These are phyloP conservation scores for Clausena lansium DNA, from an alignment of 345 rosid species.

Conservation along the genomic window DNA sequence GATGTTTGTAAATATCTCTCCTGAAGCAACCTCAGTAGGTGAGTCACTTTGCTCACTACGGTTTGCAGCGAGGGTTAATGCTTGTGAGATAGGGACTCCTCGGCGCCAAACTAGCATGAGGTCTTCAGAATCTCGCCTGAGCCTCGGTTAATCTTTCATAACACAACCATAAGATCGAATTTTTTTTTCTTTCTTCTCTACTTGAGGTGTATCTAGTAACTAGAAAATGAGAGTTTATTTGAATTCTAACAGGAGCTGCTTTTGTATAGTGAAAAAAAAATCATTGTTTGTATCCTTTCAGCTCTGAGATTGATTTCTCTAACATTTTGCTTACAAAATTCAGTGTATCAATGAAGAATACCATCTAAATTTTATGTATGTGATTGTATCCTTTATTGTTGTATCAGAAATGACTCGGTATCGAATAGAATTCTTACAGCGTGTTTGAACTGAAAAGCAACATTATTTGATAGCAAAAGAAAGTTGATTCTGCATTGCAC, in stretches of 20 bases:
- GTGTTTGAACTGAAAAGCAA: neutral
- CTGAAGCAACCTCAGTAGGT: conserved; percentile 72
- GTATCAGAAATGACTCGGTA: neutral
- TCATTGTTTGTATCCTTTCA: conserved; percentile 19
- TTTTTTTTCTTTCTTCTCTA: neutral
- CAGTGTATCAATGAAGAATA: neutral
- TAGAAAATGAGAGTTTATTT: conserved; percentile 19
- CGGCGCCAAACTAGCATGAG: conserved; percentile 62
- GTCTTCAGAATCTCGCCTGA: conserved; percentile 63
- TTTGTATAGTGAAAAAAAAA: conserved; percentile 35
- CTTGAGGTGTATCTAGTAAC: conserved; percentile 17
- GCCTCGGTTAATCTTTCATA: conserved; percentile 54
- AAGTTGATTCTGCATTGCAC: neutral
- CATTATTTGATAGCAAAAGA: too few relatives aligned
- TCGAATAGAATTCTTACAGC: neutral
- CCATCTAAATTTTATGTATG: neutral
- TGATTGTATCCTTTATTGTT: neutral
- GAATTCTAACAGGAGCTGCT: conserved; percentile 47
- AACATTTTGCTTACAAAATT: conserved; percentile 1
- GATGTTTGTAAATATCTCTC: conserved; percentile 93
- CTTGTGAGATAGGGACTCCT: conserved; percentile 98
- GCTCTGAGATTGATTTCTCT: conserved; percentile 6
- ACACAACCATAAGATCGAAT: neutral
- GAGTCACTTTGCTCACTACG: conserved; percentile 95
- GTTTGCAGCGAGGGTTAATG: conserved; percentile 94